phyloP scores from a whole-genome alignment of 169 alveolate genomes.

The Eimeria necatrix region DNA sequence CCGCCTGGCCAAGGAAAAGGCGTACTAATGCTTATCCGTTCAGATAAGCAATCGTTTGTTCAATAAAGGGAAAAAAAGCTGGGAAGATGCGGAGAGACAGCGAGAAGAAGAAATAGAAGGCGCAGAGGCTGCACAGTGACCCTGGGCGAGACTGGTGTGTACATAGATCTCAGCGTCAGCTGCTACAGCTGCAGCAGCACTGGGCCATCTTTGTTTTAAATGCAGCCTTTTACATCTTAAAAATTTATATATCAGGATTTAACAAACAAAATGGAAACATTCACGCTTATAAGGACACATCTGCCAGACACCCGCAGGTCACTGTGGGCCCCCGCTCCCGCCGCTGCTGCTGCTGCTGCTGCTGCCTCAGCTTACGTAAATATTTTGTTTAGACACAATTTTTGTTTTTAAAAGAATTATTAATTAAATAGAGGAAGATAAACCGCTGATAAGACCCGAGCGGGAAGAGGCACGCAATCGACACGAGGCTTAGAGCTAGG shows the following conservation, averaged over 20 bases:
- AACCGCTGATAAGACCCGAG: too few relatives aligned
- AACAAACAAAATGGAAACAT: background rate
- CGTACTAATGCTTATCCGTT: too few relatives aligned
- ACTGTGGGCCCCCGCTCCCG: slow-evolving; percentile 36
- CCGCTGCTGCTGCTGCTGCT: slow-evolving; percentile 11
- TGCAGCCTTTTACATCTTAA: background rate
- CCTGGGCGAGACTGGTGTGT: background rate
- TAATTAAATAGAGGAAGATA: background rate
- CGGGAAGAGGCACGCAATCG: too few relatives aligned
- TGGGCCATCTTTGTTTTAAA: background rate
- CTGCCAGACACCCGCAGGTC: background rate
- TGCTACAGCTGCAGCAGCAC: background rate
- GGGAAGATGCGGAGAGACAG: background rate
- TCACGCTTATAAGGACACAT: background rate
- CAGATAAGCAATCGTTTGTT: too few relatives aligned
- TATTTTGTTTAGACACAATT: background rate
- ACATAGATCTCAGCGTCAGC: background rate
- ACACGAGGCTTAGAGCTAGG: background rate
- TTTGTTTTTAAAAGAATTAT: background rate
- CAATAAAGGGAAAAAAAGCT: background rate
- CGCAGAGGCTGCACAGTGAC: background rate
- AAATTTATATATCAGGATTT: background rate
- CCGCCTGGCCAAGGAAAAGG: too few relatives aligned
- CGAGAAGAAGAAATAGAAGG: background rate
- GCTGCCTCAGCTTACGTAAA: background rate